phyloP scores from a whole-genome alignment of 768 basidiomycete genomes.

The Russula griseocarnosa region DNA sequence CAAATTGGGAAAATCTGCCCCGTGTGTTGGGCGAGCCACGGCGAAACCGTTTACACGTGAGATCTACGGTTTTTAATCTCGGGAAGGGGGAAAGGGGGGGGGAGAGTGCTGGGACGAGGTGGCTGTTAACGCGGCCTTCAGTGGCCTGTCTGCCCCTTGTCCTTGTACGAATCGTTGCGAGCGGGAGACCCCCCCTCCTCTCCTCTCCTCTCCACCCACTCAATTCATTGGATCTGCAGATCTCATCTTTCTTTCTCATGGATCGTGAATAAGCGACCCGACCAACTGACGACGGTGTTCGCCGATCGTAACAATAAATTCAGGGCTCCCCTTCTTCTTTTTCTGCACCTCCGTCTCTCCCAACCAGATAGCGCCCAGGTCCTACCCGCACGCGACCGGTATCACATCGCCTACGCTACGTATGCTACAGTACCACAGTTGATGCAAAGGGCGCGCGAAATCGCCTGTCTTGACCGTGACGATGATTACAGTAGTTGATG shows the following conservation, averaged over 20 bases:
- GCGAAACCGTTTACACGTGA: not conserved
- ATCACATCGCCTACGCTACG: not conserved
- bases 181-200: not conserved
- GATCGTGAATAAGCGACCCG: not conserved
- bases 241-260: constrained; percentile 6
- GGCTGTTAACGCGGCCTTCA: not conserved
- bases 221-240: constrained; percentile 7
- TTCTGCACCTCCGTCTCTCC: not conserved
- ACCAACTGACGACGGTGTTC: constrained; percentile 5
- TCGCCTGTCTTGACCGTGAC: not conserved
- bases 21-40: not conserved
- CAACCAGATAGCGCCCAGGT: not conserved
- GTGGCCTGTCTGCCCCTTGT: not conserved
- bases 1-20: not conserved
- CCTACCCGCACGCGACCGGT: not conserved
- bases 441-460: not conserved
- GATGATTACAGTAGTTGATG: not conserved
- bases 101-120: no score
- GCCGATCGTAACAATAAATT: constrained; percentile 24
- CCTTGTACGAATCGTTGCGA: no score
- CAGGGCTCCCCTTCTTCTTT: not conserved
- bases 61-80: not conserved
- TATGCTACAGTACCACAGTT: not conserved
- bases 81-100: not conserved
- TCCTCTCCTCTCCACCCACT: not conserved